Evolutionary conservation across 257 asterid genomes (phyloP).

Genomic region (Primulina eburnea): DNA sequence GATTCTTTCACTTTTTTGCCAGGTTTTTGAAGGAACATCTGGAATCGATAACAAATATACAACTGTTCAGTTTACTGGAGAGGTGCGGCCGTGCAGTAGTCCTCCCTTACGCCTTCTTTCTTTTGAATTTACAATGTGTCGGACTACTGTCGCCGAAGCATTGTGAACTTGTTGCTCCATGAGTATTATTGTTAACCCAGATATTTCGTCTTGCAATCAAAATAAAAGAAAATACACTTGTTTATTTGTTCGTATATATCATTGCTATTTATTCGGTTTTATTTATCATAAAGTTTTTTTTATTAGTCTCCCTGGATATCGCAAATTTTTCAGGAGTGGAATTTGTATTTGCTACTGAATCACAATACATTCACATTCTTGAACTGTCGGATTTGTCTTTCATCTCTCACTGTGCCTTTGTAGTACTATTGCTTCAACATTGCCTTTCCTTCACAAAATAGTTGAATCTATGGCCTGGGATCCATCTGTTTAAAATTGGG

Average conservation of each 20-base stretch:
- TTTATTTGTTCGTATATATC: neutral
- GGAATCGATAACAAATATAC: slow-evolving; percentile 96
- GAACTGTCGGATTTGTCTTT: neutral
- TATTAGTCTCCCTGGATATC: neutral
- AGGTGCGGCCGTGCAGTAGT: slow-evolving; percentile 44
- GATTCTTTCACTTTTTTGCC: slow-evolving; percentile 21
- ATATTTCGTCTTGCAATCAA: neutral
- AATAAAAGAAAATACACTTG: no score
- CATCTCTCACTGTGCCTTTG: neutral
- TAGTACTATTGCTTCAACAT: neutral
- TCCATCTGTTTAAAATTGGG: slow-evolving; percentile 13
- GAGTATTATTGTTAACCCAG: neutral
- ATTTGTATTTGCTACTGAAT: neutral
- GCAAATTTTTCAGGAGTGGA: neutral
- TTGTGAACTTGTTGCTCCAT: slow-evolving; percentile 13
- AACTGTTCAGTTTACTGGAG: slow-evolving; percentile 96
- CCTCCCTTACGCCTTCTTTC: slow-evolving; percentile 13
- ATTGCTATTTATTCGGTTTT: neutral
- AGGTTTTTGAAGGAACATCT: slow-evolving; percentile 98
- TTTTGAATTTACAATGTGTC: slow-evolving; percentile 17
- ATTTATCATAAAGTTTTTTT: no score
- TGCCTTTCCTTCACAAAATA: neutral
- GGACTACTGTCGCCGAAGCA: neutral
- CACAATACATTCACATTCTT: neutral
- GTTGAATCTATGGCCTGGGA: neutral